These are phyloP conservation scores for Suillus subluteus DNA, from an alignment of 768 basidiomycete species.

Conservation along the genomic window DNA sequence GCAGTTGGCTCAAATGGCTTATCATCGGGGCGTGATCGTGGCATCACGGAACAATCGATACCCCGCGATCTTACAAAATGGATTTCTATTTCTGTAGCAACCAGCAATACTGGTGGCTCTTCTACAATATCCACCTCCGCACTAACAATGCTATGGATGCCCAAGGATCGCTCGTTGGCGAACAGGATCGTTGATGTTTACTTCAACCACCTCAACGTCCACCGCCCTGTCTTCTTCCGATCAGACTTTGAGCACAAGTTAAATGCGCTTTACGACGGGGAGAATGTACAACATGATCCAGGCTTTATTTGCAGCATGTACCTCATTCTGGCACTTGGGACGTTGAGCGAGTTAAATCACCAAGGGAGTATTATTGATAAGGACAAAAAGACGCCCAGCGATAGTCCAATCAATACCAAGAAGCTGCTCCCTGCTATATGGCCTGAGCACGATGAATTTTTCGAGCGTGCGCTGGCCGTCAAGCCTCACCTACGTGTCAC, in stretches of 20 bases:
- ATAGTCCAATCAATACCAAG: conserved; percentile 48
- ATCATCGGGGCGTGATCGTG: conserved; percentile 68
- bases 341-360: conserved; percentile 81
- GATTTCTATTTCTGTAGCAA: conserved; percentile 56
- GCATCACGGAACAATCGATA: conserved; percentile 51
- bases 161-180: conserved; percentile 74
- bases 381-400: conserved; percentile 38
- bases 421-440: conserved; percentile 63
- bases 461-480: conserved; percentile 73
- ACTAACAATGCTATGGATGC: conserved; percentile 60
- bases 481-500: conserved; percentile 86
- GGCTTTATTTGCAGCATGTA: conserved; percentile 82
- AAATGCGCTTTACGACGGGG: conserved; percentile 65
- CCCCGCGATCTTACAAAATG: conserved; percentile 68
- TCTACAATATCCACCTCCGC: conserved; percentile 28
- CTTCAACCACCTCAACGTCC: conserved; percentile 76
- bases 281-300: conserved; percentile 61
- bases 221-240: conserved; percentile 76
- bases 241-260: conserved; percentile 69
- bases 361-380: conserved; percentile 58
- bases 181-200: conserved; percentile 67
- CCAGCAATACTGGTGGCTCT: conserved; percentile 41
- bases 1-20: conserved; percentile 77
- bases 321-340: conserved; percentile 77
- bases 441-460: conserved; percentile 86